A percentile compares a stretch with the other conserved stretches of the same genome.
phyloP scores from a whole-genome alignment of 2,329 filamentous ascomycete genomes.

The Aureobasidium pullulans region DNA sequence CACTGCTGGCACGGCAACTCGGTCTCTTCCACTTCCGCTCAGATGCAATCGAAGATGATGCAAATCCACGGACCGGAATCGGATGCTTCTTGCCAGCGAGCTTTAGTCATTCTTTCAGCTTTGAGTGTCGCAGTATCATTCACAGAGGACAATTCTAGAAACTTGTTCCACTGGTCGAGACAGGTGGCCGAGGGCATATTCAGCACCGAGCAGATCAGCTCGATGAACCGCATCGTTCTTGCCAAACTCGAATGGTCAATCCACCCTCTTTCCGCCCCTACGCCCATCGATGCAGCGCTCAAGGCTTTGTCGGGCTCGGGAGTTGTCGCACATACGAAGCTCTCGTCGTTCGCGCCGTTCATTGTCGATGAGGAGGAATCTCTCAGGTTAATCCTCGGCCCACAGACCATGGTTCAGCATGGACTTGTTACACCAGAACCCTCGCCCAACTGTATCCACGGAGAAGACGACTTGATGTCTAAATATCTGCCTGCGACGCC shows the following conservation, averaged over 20 bases:
- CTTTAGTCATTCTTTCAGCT: constrained; percentile 21
- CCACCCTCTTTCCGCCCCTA: constrained; percentile 17
- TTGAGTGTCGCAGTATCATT: constrained; percentile 24
- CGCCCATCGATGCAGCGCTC: constrained; percentile 14
- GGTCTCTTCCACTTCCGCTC: not conserved
- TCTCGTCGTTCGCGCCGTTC: not conserved
- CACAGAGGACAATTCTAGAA: constrained; percentile 22
- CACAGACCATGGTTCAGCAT: constrained; percentile 1
- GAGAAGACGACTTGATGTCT: not conserved
- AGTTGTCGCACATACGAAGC: not conserved
- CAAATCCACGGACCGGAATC: constrained; percentile 14
- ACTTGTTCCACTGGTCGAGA: constrained; percentile 20
- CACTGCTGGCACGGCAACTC: constrained; percentile 13
- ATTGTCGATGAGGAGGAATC: constrained; percentile 4
- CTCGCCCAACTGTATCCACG: not conserved
- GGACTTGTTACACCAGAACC: constrained; percentile 10
- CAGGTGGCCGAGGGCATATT: constrained; percentile 19
- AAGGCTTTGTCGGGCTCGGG: not conserved
- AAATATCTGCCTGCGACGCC: not conserved
- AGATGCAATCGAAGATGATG: constrained; percentile 4
- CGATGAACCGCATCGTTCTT: constrained; percentile 19
- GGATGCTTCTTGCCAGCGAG: constrained; percentile 16
- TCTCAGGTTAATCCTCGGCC: constrained; percentile 7
- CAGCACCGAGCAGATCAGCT: constrained; percentile 18
- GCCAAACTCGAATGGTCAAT: constrained; percentile 23